Conservation (phyloP, 768 basidiomycete species). For the Termitomyces sp. region DNA sequence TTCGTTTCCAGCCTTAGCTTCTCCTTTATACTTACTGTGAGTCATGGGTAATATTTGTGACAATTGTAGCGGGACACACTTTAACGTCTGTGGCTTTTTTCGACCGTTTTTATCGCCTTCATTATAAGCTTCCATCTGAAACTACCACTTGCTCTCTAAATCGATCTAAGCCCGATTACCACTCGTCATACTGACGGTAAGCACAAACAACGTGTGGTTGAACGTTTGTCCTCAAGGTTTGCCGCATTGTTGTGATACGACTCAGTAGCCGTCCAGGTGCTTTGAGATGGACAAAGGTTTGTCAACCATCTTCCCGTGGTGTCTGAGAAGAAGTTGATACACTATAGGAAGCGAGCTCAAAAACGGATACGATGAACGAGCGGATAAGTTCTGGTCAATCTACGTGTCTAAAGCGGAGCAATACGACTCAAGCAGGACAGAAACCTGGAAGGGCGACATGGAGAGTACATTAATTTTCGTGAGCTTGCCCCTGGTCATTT, state of each 20-base stretch:
- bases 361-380: not conserved
- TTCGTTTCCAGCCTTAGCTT: too few relatives aligned
- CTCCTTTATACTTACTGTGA: not conserved
- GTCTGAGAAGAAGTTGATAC: not conserved
- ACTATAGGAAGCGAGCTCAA: not conserved
- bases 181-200: not conserved
- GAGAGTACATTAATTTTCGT: constrained; percentile 24
- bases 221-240: not conserved
- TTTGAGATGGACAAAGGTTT: not conserved
- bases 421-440: not conserved
- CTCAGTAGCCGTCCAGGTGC: not conserved
- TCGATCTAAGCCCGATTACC: not conserved
- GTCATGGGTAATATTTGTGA: not conserved
- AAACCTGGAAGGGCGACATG: constrained; percentile 15
- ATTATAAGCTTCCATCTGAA: not conserved
- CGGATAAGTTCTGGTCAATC: constrained; percentile 6
- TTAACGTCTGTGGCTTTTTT: not conserved
- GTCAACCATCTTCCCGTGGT: not conserved
- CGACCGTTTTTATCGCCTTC: not conserved
- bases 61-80: not conserved
- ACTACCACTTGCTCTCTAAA: not conserved
- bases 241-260: not conserved
- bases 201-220: not conserved
- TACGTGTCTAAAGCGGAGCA: constrained; percentile 3
- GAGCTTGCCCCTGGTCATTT: not conserved